A percentile compares a stretch with the other conserved stretches of the same genome.
phyloP scores from a whole-genome alignment of 1,284 basidiomycete genomes.

The Kalmanozyma brasiliensis region DNA sequence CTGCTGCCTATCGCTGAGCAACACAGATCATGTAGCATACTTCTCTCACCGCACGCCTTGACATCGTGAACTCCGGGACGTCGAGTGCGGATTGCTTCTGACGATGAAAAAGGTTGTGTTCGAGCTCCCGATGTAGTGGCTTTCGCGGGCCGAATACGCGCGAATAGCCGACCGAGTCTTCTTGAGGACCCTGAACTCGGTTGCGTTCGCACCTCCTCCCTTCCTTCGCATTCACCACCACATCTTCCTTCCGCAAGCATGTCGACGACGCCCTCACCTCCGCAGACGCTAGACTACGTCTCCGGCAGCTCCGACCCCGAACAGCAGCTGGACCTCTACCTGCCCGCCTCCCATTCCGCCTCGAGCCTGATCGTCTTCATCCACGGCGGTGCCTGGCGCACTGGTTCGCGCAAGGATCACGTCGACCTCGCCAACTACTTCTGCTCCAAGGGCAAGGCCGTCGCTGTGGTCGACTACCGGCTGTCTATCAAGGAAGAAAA shows the following conservation, averaged over 20 bases:
- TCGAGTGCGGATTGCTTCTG: neutral
- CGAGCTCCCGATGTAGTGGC: neutral
- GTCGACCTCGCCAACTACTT: constrained; percentile 30
- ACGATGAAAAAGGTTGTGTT: neutral
- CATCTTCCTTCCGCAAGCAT: neutral
- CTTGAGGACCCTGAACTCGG: constrained; percentile 12
- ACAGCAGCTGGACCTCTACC: constrained; percentile 44
- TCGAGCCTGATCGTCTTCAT: constrained; percentile 32
- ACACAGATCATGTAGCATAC: too few species aligned
- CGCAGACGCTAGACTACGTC: constrained; percentile 21
- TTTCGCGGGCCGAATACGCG: constrained; percentile 17
- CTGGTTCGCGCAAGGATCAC: constrained; percentile 35
- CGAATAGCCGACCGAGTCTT: constrained; percentile 27
- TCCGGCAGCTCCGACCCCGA: constrained; percentile 24
- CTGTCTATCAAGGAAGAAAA: constrained; percentile 32
- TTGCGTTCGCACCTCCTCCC: neutral
- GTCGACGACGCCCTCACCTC: neutral
- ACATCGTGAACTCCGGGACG: neutral
- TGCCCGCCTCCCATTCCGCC: constrained; percentile 8
- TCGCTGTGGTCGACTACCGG: constrained; percentile 45
- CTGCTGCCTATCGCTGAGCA: constrained; percentile 31
- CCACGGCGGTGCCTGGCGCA: constrained; percentile 51
- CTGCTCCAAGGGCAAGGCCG: constrained; percentile 21
- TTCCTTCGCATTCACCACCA: neutral
- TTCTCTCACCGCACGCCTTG: too few species aligned